Base-by-base conservation (phyloP, 2,329 filamentous ascomycete species). In the Aspergillus awamori region DNA sequence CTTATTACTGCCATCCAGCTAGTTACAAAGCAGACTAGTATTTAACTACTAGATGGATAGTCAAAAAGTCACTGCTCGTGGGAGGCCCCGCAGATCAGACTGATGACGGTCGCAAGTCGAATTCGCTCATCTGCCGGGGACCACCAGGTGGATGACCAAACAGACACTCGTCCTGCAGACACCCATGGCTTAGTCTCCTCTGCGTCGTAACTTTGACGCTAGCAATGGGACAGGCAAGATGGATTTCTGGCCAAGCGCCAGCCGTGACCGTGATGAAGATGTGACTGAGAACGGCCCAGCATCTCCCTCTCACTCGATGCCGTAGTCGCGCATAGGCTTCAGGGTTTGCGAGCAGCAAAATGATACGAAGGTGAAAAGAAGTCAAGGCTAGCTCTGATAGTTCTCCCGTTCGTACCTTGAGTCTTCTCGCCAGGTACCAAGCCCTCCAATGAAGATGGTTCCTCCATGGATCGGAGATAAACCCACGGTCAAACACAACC, bases 191-290 rank as follows among this genome's bases (percentile, higher is more conserved):
- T 33, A 26, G 47, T 28, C 30, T 28, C 24, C 8, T 28, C 8
- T 28, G 47, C 47, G 8, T n/a, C 8, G 24, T 51, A 51, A 51
- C 47, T 51, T 51, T 7, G 47, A 51, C 47, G 47, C 47, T 51
- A 51, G 26, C 11, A 28, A 30, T 28, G 47, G 47, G 47, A 51
- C 47, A 51, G 47, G 47, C 47, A 51, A 30, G 26, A 51, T 51
- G 47, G 47, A 30, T 51, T 30, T 30, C 53, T 47, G 24, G 39
- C 53, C 53, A 57, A 57, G 54, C 54, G 43, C 54, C 54, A 17
- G 30, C 28, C 33, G 22, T 47, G 26, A 38, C 33, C 26, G 41
- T 49, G 49, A 55, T 56, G 51, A 17, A 47, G 43, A 38, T 57
- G 54, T 48, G 17, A 57, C 54, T 48, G 30, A 13, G 26, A 36